Evolutionary conservation across 1,139 yeast genomes (phyloP).

Genomic region (Scheffersomyces illinoinensis): DNA sequence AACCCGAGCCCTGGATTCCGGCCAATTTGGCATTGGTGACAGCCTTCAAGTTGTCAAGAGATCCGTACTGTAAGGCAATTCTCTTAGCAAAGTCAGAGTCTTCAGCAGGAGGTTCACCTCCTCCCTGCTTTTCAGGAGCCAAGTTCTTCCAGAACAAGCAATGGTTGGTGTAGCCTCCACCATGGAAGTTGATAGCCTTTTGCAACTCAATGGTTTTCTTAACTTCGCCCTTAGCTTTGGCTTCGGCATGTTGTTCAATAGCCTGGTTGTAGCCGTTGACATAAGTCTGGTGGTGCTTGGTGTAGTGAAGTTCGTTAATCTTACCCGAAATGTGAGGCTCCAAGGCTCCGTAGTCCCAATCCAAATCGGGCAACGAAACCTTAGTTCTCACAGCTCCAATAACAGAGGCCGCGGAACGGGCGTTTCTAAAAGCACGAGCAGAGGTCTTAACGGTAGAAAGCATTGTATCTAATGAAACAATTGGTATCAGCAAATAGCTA

Average conservation of each 20-base stretch:
- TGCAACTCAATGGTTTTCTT: slow-evolving; percentile 71
- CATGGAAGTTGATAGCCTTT: slow-evolving; percentile 86
- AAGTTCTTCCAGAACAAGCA: slow-evolving; percentile 87
- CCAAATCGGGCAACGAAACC: slow-evolving; percentile 81
- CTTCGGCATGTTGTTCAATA: slow-evolving; percentile 73
- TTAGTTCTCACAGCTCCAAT: slow-evolving; percentile 53
- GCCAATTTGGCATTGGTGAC: slow-evolving; percentile 79
- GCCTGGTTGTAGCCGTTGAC: slow-evolving; percentile 88
- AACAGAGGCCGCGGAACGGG: slow-evolving; percentile 15
- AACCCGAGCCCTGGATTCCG: slow-evolving; percentile 95
- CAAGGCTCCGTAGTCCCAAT: slow-evolving; percentile 83
- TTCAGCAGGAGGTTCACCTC: slow-evolving; percentile 76
- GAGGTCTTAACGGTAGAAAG: slow-evolving; percentile 24
- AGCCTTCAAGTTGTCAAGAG: slow-evolving; percentile 69
- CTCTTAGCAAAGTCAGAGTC: slow-evolving; percentile 61
- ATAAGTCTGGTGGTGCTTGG: slow-evolving; percentile 93
- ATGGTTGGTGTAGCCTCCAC: slow-evolving; percentile 93
- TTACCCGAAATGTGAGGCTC: slow-evolving; percentile 90
- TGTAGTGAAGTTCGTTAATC: slow-evolving; percentile 87
- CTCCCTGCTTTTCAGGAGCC: slow-evolving; percentile 79
- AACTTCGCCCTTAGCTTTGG: slow-evolving; percentile 64
- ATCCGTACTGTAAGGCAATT: slow-evolving; percentile 69
- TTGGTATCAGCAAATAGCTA: background rate
- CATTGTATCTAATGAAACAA: slow-evolving; percentile 9
- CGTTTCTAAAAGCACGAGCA: slow-evolving; percentile 14